Evolutionary conservation across 192 early-diverging fungal species (phyloP).

Genomic region (Physocladia obscura): DNA sequence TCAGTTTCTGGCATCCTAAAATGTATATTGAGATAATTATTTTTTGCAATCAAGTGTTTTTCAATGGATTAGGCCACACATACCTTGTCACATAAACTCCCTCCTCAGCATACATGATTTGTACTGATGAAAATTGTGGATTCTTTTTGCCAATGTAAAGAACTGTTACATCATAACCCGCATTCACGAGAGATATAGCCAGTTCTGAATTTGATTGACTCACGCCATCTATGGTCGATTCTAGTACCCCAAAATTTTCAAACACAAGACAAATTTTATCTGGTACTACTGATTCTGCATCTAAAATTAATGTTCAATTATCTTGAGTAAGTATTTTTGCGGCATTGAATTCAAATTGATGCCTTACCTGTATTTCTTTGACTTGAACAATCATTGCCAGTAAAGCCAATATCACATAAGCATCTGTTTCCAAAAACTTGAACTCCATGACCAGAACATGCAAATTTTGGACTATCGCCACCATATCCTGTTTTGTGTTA

Average conservation of each 20-base stretch:
- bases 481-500: conserved; percentile 12
- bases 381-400: conserved; percentile 28
- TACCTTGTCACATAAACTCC: conserved; percentile 26
- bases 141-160: conserved; percentile 31
- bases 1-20: conserved; percentile 27
- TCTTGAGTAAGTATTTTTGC: not conserved
- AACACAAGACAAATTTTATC: conserved; percentile 34
- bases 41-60: not conserved
- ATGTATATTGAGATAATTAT: not conserved
- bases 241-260: conserved; percentile 29
- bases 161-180: conserved; percentile 28
- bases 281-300: not conserved
- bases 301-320: not conserved
- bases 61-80: not conserved
- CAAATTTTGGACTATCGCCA: conserved; percentile 19
- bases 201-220: conserved; percentile 21
- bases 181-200: conserved; percentile 17
- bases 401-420: conserved; percentile 37
- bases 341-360: not conserved
- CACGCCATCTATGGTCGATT: conserved; percentile 7
- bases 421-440: conserved; percentile 21
- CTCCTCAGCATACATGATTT: conserved; percentile 12
- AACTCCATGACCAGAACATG: conserved; percentile 37
- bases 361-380: not conserved
- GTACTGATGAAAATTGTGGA: conserved; percentile 18